Evolutionary conservation across 352 stramenopile genomes (phyloP).

Genomic region (Phytophthora sansomeana): DNA sequence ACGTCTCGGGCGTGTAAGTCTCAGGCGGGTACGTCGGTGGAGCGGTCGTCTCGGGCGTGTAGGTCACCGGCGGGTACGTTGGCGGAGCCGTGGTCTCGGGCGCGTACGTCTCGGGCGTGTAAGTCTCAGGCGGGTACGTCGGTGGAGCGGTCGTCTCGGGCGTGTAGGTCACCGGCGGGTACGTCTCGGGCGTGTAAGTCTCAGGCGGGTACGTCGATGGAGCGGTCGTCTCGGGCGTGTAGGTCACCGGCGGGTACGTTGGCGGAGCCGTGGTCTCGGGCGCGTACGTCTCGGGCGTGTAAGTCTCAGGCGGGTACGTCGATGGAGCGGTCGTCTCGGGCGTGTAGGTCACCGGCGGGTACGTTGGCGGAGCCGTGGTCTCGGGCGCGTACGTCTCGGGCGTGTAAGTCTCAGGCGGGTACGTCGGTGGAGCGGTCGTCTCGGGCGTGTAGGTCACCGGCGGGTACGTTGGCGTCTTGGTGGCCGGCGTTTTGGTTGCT

Average conservation of each 20-base stretch:
- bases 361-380: too few relatives aligned
- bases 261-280: not conserved
- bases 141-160: too few relatives aligned
- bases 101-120: not conserved
- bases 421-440: not conserved
- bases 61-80: slow-evolving; percentile 6
- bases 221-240: not conserved
- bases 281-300: not conserved
- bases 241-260: not conserved
- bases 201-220: slow-evolving; percentile 5
- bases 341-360: slow-evolving; percentile 6
- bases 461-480: slow-evolving; percentile 6
- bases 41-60: slow-evolving; percentile 4
- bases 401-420: too few relatives aligned
- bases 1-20: slow-evolving; percentile 11
- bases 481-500: not conserved
- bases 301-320: too few relatives aligned
- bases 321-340: slow-evolving; percentile 9
- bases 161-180: slow-evolving; percentile 5
- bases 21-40: slow-evolving; percentile 3
- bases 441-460: slow-evolving; percentile 11
- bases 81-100: not conserved
- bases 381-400: slow-evolving; percentile 7
- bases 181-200: not conserved
- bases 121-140: not conserved